A percentile compares a stretch with the other conserved stretches of the same genome.
Evolutionary conservation across 2,329 filamentous ascomycete species (phyloP).

Genomic region (Reticulascus tulasneorum): DNA sequence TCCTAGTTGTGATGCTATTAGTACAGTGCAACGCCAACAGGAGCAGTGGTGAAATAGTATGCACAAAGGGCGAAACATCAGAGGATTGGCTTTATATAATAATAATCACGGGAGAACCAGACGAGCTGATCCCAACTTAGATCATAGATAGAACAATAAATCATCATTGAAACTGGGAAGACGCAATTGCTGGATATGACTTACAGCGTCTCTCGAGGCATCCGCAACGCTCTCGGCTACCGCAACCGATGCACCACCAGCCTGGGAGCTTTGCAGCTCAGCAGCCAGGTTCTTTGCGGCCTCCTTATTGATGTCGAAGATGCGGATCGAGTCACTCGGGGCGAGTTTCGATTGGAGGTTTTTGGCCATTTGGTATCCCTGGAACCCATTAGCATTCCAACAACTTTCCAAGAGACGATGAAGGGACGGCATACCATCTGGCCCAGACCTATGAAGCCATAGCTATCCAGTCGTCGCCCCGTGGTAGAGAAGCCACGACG

Average conservation of each 20-base stretch:
- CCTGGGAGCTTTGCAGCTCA: conserved; percentile 39
- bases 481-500: conserved; percentile 49
- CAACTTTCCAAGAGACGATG: background rate
- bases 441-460: conserved; percentile 57
- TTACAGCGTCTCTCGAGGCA: conserved; percentile 49
- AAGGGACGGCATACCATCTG: conserved; percentile 49
- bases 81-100: too few species aligned
- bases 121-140: conserved; percentile 64
- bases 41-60: too few species aligned
- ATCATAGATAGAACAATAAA: conserved; percentile 55
- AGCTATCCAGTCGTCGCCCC: conserved; percentile 43
- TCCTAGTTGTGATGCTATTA: conserved; percentile 50
- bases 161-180: conserved; percentile 15
- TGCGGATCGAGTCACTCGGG: conserved; percentile 44
- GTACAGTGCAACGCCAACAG: too few species aligned
- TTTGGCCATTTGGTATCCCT: conserved; percentile 62
- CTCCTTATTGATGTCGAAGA: conserved; percentile 55
- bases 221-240: conserved; percentile 41
- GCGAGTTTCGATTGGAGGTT: conserved; percentile 56
- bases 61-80: too few species aligned
- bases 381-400: background rate
- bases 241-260: conserved; percentile 42
- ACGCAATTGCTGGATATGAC: too few species aligned
- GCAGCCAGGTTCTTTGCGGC: conserved; percentile 42
- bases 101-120: too few species aligned